These are phyloP conservation scores for Torulaspora maleeae DNA, from an alignment of 805 yeast genomes.

Conservation along the genomic window DNA sequence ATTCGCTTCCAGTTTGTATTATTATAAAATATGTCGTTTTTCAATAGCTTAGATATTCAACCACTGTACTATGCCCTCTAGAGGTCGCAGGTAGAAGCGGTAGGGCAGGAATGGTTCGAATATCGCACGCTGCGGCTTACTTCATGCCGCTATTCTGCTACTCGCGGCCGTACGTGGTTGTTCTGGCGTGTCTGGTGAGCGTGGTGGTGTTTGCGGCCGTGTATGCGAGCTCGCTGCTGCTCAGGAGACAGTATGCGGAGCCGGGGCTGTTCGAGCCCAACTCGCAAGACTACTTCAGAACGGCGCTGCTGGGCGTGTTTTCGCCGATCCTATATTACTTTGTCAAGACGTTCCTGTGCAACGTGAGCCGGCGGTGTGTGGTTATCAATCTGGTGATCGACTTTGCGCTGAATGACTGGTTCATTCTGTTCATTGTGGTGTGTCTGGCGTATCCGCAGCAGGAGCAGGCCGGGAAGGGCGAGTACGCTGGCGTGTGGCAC, in stretches of 20 bases:
- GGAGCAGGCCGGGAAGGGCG: conserved; percentile 4
- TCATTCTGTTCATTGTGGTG: conserved; percentile 35
- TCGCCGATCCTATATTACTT: conserved; percentile 36
- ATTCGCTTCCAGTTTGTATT: conserved; percentile 1
- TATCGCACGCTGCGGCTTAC: conserved; percentile 31
- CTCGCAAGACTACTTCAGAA: conserved; percentile 39
- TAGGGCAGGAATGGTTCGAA: conserved; percentile 23
- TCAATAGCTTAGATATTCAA: no score
- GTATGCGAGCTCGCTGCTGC: conserved; percentile 22
- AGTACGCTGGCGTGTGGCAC: conserved; percentile 31
- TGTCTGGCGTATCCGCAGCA: conserved; percentile 41
- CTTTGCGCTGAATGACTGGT: conserved; percentile 36
- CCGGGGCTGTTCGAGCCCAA: conserved; percentile 35
- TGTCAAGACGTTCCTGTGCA: conserved; percentile 29
- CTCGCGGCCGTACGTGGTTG: conserved; percentile 24
- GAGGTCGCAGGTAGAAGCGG: background rate
- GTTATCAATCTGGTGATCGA: conserved; percentile 32
- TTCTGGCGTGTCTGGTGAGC: conserved; percentile 12
- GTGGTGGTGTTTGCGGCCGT: conserved; percentile 17
- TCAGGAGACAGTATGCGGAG: conserved; percentile 26
- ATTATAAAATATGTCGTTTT: conserved; percentile 1
- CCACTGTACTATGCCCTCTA: background rate
- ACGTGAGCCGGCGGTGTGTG: conserved; percentile 28
- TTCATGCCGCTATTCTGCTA: conserved; percentile 37
- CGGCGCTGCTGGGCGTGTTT: conserved; percentile 35